phyloP scores from a whole-genome alignment of 139 green algal genomes.

The Diplosphaera chodatii region DNA sequence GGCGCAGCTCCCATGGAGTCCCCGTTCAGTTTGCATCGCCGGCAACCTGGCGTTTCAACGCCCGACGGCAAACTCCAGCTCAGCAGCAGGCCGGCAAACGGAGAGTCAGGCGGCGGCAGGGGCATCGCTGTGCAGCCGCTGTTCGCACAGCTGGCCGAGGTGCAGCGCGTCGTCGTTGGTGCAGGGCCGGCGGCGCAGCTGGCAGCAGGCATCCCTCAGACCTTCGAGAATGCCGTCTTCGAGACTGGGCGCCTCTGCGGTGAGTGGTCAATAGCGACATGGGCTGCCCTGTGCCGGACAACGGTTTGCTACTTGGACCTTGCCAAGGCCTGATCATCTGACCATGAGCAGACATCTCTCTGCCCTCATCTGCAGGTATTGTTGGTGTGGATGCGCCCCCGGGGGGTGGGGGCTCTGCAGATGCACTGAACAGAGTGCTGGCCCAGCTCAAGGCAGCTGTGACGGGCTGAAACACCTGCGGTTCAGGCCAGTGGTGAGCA shows the following conservation, averaged over 20 bases:
- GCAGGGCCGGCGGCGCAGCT: neutral
- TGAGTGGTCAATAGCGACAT: too few relatives aligned
- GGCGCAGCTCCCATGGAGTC: neutral
- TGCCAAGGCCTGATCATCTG: too few relatives aligned
- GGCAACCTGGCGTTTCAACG: too few relatives aligned
- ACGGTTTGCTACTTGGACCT: too few relatives aligned
- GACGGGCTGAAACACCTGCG: too few relatives aligned
- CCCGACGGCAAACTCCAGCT: neutral
- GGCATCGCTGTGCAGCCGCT: neutral
- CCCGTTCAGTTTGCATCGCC: neutral
- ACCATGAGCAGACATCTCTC: too few relatives aligned
- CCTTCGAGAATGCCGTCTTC: neutral
- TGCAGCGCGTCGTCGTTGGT: neutral
- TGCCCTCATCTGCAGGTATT: neutral
- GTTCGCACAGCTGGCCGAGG: neutral
- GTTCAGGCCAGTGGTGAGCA: too few relatives aligned
- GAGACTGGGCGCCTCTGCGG: neutral
- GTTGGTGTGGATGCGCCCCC: neutral
- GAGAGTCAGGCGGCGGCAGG: too few relatives aligned
- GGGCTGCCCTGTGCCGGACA: too few relatives aligned
- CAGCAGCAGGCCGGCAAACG: too few relatives aligned
- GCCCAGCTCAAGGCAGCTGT: neutral
- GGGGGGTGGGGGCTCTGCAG: neutral
- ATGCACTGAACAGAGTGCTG: neutral
- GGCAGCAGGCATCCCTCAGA: neutral